These are phyloP conservation scores for Pythium insidiosum DNA, from an alignment of 352 stramenopile genomes.

Conservation along the genomic window DNA sequence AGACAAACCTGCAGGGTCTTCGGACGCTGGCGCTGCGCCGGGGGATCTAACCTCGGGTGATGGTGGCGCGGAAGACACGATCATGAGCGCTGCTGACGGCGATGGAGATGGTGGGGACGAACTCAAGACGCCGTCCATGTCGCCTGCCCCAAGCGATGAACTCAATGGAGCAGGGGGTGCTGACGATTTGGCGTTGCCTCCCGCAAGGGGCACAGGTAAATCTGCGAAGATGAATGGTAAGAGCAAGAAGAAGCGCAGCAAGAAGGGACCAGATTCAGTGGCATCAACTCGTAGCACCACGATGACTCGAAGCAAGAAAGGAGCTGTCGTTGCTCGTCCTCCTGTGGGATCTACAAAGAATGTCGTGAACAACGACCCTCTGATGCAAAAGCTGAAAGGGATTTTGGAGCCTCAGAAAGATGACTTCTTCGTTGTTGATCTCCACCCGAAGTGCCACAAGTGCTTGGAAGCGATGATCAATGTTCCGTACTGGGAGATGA, in stretches of 20 bases:
- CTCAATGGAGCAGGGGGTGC: no score
- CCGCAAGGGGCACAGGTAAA: conserved; percentile 8
- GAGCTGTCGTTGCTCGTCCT: conserved; percentile 18
- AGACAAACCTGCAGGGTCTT: conserved; percentile 9
- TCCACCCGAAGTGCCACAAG: conserved; percentile 89
- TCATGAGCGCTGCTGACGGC: conserved; percentile 6
- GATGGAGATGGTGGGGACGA: conserved; percentile 7
- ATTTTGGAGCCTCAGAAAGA: conserved; percentile 99
- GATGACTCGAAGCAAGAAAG: conserved; percentile 65
- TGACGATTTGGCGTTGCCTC: neutral
- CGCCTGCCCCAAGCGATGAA: conserved; percentile 50
- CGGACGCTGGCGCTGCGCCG: neutral
- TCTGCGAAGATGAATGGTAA: conserved; percentile 17
- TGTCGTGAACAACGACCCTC: conserved; percentile 84
- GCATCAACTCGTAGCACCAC: conserved; percentile 51
- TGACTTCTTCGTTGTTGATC: conserved; percentile 97
- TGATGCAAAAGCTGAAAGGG: conserved; percentile 97
- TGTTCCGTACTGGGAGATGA: conserved; percentile 78
- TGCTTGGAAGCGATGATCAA: conserved; percentile 79
- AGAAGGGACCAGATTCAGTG: conserved; percentile 53
- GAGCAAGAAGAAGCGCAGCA: conserved; percentile 77
- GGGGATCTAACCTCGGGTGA: neutral
- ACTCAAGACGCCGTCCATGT: conserved; percentile 32
- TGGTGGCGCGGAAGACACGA: conserved; percentile 6
- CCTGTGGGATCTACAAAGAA: conserved; percentile 55